These are phyloP conservation scores for Boletellus sp. DNA, from an alignment of 768 basidiomycete genomes.

Conservation along the genomic window DNA sequence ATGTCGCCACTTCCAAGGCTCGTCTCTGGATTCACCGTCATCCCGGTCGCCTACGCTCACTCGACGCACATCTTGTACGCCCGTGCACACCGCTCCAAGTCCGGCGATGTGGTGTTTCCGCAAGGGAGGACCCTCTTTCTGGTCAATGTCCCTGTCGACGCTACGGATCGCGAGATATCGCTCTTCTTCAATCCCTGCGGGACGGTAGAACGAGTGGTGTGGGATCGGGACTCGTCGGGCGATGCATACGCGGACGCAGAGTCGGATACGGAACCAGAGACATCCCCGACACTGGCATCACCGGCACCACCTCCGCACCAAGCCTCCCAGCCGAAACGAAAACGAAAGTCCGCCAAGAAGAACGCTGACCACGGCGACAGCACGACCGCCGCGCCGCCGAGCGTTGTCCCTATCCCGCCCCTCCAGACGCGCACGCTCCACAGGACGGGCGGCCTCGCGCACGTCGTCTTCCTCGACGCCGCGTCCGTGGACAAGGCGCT, in stretches of 20 bases:
- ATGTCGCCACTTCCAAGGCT: constrained; percentile 20
- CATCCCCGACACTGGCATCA: not conserved
- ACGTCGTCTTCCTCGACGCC: constrained; percentile 68
- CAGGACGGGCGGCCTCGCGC: constrained; percentile 63
- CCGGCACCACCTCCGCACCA: not conserved
- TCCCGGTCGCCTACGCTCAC: constrained; percentile 39
- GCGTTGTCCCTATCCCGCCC: constrained; percentile 58
- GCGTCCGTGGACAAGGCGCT: constrained; percentile 71
- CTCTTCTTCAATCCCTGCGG: constrained; percentile 77
- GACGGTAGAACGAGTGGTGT: constrained; percentile 69
- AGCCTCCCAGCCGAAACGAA: constrained; percentile 30
- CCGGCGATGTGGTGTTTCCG: constrained; percentile 35
- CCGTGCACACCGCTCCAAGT: constrained; percentile 57
- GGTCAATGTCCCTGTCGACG: constrained; percentile 86
- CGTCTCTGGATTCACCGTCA: constrained; percentile 34
- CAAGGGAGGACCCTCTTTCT: constrained; percentile 79
- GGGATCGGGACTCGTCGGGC: constrained; percentile 45
- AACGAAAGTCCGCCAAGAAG: constrained; percentile 21
- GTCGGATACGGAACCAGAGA: constrained; percentile 31
- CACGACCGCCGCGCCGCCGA: constrained; percentile 34
- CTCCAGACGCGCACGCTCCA: constrained; percentile 51
- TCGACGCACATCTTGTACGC: constrained; percentile 74
- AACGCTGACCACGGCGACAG: too few species aligned
- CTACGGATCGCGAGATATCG: constrained; percentile 75
- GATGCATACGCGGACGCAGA: constrained; percentile 29